Percentiles rank a stretch among this genome's conserved stretches.
phyloP scores from a whole-genome alignment of 192 early-diverging fungal species.

The Funneliformis geosporum region DNA sequence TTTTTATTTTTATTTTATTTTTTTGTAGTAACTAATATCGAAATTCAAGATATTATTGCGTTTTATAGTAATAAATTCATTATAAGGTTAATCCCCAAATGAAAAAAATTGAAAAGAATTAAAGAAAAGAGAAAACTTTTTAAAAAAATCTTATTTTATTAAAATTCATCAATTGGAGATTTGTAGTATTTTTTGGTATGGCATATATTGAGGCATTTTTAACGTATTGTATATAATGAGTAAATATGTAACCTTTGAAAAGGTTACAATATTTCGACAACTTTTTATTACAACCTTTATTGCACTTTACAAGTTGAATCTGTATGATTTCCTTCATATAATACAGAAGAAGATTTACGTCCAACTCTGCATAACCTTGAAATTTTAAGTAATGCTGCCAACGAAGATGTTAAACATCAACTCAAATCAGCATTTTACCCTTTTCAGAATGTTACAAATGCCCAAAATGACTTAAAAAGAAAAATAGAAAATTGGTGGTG shows the following conservation, averaged over 20 bases:
- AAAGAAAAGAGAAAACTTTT: no score
- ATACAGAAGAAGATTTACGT: slow-evolving; percentile 36
- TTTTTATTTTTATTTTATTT: neutral
- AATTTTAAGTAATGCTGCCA: slow-evolving; percentile 40
- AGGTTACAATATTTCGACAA: slow-evolving; percentile 46
- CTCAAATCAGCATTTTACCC: slow-evolving; percentile 41
- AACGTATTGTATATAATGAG: slow-evolving; percentile 38
- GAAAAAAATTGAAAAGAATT: no score
- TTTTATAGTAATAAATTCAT: slow-evolving; percentile 42
- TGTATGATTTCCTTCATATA: slow-evolving; percentile 42
- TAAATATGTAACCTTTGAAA: slow-evolving; percentile 44
- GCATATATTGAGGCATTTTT: slow-evolving; percentile 46
- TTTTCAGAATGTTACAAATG: slow-evolving; percentile 37
- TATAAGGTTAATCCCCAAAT: no score
- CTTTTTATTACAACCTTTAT: slow-evolving; percentile 49
- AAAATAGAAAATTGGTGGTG: slow-evolving; percentile 47
- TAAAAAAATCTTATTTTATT: no score
- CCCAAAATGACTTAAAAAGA: slow-evolving; percentile 38
- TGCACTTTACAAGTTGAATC: slow-evolving; percentile 49
- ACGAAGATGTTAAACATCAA: slow-evolving; percentile 39
- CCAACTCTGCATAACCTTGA: slow-evolving; percentile 36
- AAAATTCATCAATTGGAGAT: slow-evolving; percentile 45
- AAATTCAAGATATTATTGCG: slow-evolving; percentile 30
- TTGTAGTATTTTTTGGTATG: slow-evolving; percentile 48
- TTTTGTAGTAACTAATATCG: slow-evolving; percentile 22